Evolutionary conservation across 163 green algal genomes (phyloP).

Genomic region (Scenedesmus sp.): DNA sequence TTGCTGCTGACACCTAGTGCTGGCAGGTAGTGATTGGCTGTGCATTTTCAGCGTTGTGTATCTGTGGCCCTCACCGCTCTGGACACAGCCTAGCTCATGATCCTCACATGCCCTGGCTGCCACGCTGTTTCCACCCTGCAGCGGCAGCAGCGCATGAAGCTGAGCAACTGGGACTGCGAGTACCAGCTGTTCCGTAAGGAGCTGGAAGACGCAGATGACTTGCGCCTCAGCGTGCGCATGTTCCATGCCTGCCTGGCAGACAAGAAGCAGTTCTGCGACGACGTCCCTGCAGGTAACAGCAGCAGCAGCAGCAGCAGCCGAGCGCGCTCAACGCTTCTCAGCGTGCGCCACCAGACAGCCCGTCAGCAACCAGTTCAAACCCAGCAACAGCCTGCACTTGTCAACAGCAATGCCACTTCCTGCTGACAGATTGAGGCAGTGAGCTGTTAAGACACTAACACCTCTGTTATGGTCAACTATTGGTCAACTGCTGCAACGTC

Average conservation of each 20-base stretch:
- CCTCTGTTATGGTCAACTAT: too few relatives aligned
- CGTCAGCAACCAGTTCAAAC: too few relatives aligned
- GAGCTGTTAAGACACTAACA: too few relatives aligned
- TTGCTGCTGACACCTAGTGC: background rate
- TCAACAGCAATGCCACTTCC: too few relatives aligned
- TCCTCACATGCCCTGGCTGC: background rate
- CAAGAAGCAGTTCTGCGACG: conserved; percentile 69
- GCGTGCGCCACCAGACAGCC: too few relatives aligned
- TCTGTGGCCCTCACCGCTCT: too few relatives aligned
- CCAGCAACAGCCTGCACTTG: too few relatives aligned
- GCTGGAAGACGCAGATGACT: conserved; percentile 65
- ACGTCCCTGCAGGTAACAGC: conserved; percentile 57
- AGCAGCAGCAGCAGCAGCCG: background rate
- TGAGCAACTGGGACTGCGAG: conserved; percentile 68
- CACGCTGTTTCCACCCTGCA: background rate
- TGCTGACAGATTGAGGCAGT: too few relatives aligned
- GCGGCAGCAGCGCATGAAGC: conserved; percentile 56
- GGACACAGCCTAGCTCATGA: too few relatives aligned
- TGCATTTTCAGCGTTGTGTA: too few relatives aligned
- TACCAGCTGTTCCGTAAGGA: conserved; percentile 73
- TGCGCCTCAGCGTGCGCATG: conserved; percentile 63
- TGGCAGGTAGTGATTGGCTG: background rate
- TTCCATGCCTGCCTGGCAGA: conserved; percentile 63
- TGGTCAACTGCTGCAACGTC: background rate
- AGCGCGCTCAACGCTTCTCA: background rate